These are phyloP conservation scores for Euclidium syriacum DNA, from an alignment of 345 rosid genomes.

Conservation along the genomic window DNA sequence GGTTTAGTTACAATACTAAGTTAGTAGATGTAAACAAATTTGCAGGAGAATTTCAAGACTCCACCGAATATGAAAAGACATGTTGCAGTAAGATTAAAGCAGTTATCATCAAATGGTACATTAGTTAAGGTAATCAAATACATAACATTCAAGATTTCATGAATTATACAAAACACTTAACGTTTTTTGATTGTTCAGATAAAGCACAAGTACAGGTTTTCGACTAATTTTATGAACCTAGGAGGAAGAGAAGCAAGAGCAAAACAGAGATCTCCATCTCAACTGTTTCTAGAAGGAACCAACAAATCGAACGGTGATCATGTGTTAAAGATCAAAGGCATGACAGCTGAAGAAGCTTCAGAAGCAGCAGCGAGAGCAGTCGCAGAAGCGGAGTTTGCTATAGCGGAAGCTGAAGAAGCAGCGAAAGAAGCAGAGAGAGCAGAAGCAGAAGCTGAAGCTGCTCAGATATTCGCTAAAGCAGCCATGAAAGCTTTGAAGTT, in stretches of 20 bases:
- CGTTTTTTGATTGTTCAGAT: no score
- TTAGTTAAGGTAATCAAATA: slow-evolving; percentile 72
- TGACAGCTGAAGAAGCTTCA: slow-evolving; percentile 90
- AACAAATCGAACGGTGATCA: no score
- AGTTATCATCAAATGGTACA: slow-evolving; percentile 66
- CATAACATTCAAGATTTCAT: neutral
- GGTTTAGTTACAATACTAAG: slow-evolving; percentile 5
- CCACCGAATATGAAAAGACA: slow-evolving; percentile 71
- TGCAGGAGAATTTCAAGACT: slow-evolving; percentile 70
- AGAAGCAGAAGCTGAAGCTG: slow-evolving; percentile 98
- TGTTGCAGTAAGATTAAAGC: slow-evolving; percentile 69
- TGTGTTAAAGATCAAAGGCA: no score
- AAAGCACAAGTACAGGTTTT: slow-evolving; percentile 73
- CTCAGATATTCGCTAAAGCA: slow-evolving; percentile 74
- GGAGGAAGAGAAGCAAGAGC: no score
- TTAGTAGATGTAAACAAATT: slow-evolving; percentile 22
- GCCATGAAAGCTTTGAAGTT: slow-evolving; percentile 65
- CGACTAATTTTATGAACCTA: slow-evolving; percentile 33
- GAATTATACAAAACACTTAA: slow-evolving; percentile 2
- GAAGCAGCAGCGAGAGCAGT: slow-evolving; percentile 92
- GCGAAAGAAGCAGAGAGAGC: slow-evolving; percentile 93
- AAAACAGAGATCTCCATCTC: slow-evolving; percentile 41
- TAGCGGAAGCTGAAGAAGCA: slow-evolving; percentile 92
- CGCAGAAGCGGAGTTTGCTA: slow-evolving; percentile 93
- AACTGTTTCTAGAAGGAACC: slow-evolving; percentile 48